Conservation (phyloP, 768 basidiomycete species). For the Suillus fuscotomentosus region DNA sequence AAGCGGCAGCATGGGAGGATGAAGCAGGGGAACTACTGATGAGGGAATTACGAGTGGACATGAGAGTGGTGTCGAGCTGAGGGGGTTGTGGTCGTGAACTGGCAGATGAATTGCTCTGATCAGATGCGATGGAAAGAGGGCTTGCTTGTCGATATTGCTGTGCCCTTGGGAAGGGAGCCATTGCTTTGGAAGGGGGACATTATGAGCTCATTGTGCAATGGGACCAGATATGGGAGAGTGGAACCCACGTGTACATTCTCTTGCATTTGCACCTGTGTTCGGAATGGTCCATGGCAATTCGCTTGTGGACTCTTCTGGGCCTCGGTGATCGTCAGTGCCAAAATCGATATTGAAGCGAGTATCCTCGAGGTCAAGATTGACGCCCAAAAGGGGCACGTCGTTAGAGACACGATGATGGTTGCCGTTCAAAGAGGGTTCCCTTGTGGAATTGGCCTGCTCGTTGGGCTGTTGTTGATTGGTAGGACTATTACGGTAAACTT, state of each 20-base stretch:
- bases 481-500: conserved; percentile 56
- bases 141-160: conserved; percentile 32
- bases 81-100: conserved; percentile 46
- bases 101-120: conserved; percentile 29
- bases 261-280: background rate
- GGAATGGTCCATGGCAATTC: conserved; percentile 57
- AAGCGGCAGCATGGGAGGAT: conserved; percentile 27
- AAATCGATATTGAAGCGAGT: conserved; percentile 62
- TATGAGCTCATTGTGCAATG: conserved; percentile 27
- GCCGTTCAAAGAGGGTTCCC: conserved; percentile 26
- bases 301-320: conserved; percentile 47
- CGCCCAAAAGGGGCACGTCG: conserved; percentile 37
- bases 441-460: conserved; percentile 25
- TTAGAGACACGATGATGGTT: conserved; percentile 19
- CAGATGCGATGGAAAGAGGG: conserved; percentile 40
- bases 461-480: conserved; percentile 23
- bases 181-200: conserved; percentile 21
- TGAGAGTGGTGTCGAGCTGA: conserved; percentile 55
- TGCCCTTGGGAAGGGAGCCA: conserved; percentile 23
- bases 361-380: conserved; percentile 53
- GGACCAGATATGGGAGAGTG: conserved; percentile 27
- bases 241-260: conserved; percentile 43
- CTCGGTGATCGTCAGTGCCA: conserved; percentile 26
- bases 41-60: conserved; percentile 42
- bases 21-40: conserved; percentile 45